phyloP scores from a whole-genome alignment of 176 grass and related monocot genomes.

The Dactylis glomerata region DNA sequence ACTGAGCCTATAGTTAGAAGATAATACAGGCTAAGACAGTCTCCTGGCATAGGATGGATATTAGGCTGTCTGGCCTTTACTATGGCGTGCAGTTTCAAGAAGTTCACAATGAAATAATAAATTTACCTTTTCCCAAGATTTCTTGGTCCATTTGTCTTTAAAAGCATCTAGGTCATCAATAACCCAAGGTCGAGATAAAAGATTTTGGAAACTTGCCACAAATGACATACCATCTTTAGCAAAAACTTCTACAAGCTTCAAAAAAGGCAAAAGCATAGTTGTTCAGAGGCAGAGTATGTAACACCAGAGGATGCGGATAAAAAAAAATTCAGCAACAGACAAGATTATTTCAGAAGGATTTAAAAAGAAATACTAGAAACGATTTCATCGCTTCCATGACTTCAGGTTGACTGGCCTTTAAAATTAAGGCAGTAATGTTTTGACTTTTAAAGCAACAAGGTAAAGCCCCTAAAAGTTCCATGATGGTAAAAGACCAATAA shows the following conservation, averaged over 20 bases:
- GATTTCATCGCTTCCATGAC: not conserved
- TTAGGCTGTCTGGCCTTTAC: not conserved
- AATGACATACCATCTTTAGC: slow-evolving; percentile 99
- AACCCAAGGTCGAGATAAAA: slow-evolving; percentile 85
- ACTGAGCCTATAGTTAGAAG: not conserved
- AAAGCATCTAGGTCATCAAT: slow-evolving; percentile 87
- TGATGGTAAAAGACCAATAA: not conserved
- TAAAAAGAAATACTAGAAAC: not conserved
- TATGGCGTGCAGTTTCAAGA: not conserved
- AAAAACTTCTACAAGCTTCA: slow-evolving; percentile 97
- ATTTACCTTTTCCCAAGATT: slow-evolving; percentile 85
- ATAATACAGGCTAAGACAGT: not conserved
- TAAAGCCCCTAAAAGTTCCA: slow-evolving; percentile 7
- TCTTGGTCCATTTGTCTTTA: slow-evolving; percentile 72
- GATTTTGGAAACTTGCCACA: slow-evolving; percentile 93
- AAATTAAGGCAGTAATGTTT: not conserved
- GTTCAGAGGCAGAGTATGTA: slow-evolving; percentile 20
- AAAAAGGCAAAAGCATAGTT: slow-evolving; percentile 14
- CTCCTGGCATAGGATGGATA: not conserved
- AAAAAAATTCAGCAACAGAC: slow-evolving; percentile 5
- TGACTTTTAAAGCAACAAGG: not conserved
- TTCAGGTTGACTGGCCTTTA: too few relatives aligned
- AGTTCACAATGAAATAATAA: not conserved
- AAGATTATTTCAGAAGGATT: slow-evolving; percentile 16
- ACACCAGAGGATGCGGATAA: not conserved